A percentile compares a stretch with the other conserved stretches of the same genome.
These are phyloP conservation scores for Aspergillus baeticus DNA, from an alignment of 495 filamentous ascomycete genomes.

Conservation along the genomic window DNA sequence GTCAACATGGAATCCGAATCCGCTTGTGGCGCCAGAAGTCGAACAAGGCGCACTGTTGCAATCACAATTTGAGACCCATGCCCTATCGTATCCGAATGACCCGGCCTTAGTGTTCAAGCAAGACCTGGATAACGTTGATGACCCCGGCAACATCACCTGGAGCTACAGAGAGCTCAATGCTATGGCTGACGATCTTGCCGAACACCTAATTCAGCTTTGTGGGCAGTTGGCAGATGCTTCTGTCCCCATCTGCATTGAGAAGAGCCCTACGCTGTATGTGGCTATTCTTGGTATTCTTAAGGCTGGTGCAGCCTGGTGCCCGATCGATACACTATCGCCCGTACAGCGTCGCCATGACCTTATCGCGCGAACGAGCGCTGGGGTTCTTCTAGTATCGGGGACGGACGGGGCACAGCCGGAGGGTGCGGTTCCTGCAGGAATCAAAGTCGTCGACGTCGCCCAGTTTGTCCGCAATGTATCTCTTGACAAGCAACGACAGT, in stretches of 20 bases:
- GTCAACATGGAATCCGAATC: slow-evolving; percentile 22
- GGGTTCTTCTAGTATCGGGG: slow-evolving; percentile 26
- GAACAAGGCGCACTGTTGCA: slow-evolving; percentile 20
- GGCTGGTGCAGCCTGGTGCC: slow-evolving; percentile 45
- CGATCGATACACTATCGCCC: slow-evolving; percentile 37
- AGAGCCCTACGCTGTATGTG: slow-evolving; percentile 75
- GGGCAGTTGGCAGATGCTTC: slow-evolving; percentile 38
- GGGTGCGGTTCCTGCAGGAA: slow-evolving; percentile 27
- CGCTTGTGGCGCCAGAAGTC: slow-evolving; percentile 9
- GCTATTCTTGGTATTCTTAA: slow-evolving; percentile 80
- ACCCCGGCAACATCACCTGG: slow-evolving; percentile 23
- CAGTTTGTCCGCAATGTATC: slow-evolving; percentile 2
- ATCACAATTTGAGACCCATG: slow-evolving; percentile 29
- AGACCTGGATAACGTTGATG: slow-evolving; percentile 20
- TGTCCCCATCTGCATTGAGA: slow-evolving; percentile 78
- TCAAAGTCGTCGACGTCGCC: slow-evolving; percentile 23
- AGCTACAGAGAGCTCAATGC: slow-evolving; percentile 32
- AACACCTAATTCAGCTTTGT: slow-evolving; percentile 18
- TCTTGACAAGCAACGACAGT: not conserved
- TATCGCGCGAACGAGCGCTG: slow-evolving; percentile 27
- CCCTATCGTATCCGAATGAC: slow-evolving; percentile 17
- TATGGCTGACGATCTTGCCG: slow-evolving; percentile 27
- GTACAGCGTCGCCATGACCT: slow-evolving; percentile 35
- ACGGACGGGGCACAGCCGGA: slow-evolving; percentile 21
- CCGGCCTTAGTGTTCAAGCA: slow-evolving; percentile 29